Conservation (phyloP, 441 rosid genomes). For the Manihot esculenta region DNA sequence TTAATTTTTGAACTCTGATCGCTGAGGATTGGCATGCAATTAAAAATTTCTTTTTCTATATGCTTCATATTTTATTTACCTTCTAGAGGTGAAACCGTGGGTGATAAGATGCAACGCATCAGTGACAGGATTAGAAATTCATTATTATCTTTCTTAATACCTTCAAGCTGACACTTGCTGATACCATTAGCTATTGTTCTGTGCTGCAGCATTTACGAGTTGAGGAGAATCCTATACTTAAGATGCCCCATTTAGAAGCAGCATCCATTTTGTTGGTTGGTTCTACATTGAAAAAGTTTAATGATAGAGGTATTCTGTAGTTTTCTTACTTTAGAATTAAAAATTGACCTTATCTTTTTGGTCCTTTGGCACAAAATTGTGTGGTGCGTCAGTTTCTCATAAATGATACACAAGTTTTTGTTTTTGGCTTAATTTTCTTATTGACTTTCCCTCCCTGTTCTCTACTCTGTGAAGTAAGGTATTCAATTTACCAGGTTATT, state of each 20-base stretch:
- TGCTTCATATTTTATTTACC: too few species aligned
- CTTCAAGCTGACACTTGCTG: background rate
- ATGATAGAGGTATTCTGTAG: conserved; percentile 77
- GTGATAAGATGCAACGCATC: conserved; percentile 1
- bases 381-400: background rate
- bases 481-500: conserved; percentile 9
- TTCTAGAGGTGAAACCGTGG: background rate
- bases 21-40: background rate
- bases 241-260: conserved; percentile 96
- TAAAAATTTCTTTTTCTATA: too few species aligned
- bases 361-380: background rate
- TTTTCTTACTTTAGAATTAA: background rate
- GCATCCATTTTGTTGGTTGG: conserved; percentile 96
- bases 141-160: conserved; percentile 5
- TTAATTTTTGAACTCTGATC: conserved; percentile 1
- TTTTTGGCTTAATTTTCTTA: background rate
- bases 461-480: background rate
- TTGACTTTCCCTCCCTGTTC: background rate
- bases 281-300: conserved; percentile 92
- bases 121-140: background rate
- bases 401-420: background rate
- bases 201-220: conserved; percentile 88
- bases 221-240: conserved; percentile 96
- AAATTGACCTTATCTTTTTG: background rate
- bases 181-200: conserved; percentile 18